These are phyloP conservation scores for Verticillium nonalfalfae DNA, from an alignment of 2,329 filamentous ascomycete genomes.

Conservation along the genomic window DNA sequence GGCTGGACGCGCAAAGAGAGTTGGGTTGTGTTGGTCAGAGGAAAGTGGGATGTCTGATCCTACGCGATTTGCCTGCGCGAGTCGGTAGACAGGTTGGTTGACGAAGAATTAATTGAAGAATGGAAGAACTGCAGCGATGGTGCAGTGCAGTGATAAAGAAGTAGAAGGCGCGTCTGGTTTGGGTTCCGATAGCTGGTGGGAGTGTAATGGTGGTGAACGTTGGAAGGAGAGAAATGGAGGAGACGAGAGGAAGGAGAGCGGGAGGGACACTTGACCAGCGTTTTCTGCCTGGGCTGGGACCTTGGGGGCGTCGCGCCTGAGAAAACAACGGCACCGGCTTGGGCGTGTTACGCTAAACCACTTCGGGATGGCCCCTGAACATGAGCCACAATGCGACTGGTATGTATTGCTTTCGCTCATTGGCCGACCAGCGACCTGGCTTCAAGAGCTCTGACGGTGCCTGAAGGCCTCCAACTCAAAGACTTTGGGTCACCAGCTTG, in stretches of 20 bases:
- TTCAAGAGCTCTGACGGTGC: neutral
- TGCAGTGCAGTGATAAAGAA: neutral
- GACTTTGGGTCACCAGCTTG: neutral
- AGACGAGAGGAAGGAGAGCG: neutral
- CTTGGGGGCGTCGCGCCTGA: neutral
- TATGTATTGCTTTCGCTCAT: neutral
- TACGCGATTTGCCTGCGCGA: conserved; percentile 3
- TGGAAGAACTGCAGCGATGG: neutral
- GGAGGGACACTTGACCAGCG: neutral
- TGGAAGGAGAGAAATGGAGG: neutral
- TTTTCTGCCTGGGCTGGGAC: conserved; percentile 2
- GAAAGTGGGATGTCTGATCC: neutral
- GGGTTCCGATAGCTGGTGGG: neutral
- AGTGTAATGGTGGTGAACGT: neutral
- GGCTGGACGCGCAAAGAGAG: conserved; percentile 3
- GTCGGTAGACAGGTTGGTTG: conserved; percentile 3
- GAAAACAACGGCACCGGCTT: neutral
- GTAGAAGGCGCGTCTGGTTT: neutral
- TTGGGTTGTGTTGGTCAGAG: conserved; percentile 2
- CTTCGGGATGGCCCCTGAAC: neutral
- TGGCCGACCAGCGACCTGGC: neutral
- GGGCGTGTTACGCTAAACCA: neutral
- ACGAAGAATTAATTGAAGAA: conserved; percentile 1
- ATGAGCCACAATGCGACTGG: neutral
- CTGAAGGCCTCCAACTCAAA: neutral